Percentiles rank a stretch among this genome's conserved stretches.
Conservation (phyloP, 1,139 yeast genomes). For the Hyphopichia fennica region DNA sequence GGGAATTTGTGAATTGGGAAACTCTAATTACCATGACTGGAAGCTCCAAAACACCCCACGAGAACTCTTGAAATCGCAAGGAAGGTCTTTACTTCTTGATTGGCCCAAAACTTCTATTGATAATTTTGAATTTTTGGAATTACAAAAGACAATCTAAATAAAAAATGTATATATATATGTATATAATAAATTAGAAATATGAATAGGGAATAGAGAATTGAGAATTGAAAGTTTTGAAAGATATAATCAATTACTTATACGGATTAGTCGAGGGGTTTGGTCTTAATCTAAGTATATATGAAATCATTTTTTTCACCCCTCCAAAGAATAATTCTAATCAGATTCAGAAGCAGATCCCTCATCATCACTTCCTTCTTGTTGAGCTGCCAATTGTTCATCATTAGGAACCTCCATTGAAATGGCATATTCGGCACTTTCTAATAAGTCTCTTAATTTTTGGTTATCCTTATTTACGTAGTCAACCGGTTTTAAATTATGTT, state of each 20-base stretch:
- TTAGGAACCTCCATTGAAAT: constrained; percentile 37
- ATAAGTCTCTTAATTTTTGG: constrained; percentile 53
- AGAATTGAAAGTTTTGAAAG: background rate
- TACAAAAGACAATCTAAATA: background rate
- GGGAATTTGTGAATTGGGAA: background rate
- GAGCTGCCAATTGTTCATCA: constrained; percentile 25
- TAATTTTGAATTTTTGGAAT: constrained; percentile 21
- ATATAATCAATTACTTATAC: background rate
- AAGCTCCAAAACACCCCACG: constrained; percentile 11
- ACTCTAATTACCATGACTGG: background rate
- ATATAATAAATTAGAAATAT: constrained; percentile 5
- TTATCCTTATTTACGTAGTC: constrained; percentile 61
- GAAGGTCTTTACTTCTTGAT: constrained; percentile 19
- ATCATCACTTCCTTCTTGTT: constrained; percentile 19
- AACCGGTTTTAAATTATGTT: constrained; percentile 62
- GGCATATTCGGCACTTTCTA: constrained; percentile 85
- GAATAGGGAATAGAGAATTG: background rate
- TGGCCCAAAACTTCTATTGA: constrained; percentile 37
- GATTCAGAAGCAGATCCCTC: constrained; percentile 39
- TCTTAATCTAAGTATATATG: too few species aligned
- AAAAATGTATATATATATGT: constrained; percentile 9
- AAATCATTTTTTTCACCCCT: too few species aligned
- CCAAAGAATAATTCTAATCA: constrained; percentile 14
- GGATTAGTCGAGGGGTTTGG: too few species aligned
- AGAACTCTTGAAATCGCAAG: constrained; percentile 21